A percentile compares a stretch with the other conserved stretches of the same genome.
phyloP scores from a whole-genome alignment of 2,329 filamentous ascomycete species.

The Ceratocystiopsis minuta region DNA sequence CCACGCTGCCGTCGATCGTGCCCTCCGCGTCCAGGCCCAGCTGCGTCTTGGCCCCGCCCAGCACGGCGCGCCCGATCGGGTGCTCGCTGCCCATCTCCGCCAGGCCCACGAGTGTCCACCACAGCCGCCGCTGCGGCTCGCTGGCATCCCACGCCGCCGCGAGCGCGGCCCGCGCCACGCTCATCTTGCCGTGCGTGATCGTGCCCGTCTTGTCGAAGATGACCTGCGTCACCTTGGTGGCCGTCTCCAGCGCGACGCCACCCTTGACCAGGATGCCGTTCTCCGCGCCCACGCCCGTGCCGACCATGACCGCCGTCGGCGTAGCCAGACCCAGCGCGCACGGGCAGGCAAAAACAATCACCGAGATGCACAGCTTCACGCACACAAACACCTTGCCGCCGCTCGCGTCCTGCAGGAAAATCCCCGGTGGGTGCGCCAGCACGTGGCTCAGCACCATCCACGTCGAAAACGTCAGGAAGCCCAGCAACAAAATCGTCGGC shows the following conservation, averaged over 20 bases:
- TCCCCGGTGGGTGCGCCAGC: slow-evolving; percentile 64
- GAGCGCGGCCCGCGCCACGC: slow-evolving; percentile 55
- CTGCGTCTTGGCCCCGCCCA: slow-evolving; percentile 55
- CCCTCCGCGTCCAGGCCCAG: slow-evolving; percentile 55
- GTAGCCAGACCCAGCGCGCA: slow-evolving; percentile 93
- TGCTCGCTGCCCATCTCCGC: slow-evolving; percentile 93
- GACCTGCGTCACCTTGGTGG: slow-evolving; percentile 76
- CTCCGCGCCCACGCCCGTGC: slow-evolving; percentile 89
- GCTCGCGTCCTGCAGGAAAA: slow-evolving; percentile 63
- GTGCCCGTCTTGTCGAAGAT: slow-evolving; percentile 95
- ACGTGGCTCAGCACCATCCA: slow-evolving; percentile 95
- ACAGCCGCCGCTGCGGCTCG: slow-evolving; percentile 53
- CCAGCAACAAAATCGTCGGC: slow-evolving; percentile 70
- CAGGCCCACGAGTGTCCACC: slow-evolving; percentile 95
- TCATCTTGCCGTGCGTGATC: slow-evolving; percentile 90
- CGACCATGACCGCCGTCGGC: slow-evolving; percentile 96
- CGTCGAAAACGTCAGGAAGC: slow-evolving; percentile 63
- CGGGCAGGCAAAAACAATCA: slow-evolving; percentile 95
- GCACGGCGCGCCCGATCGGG: slow-evolving; percentile 79
- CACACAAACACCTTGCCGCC: slow-evolving; percentile 94
- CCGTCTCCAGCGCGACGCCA: slow-evolving; percentile 73
- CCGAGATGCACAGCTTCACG: slow-evolving; percentile 90
- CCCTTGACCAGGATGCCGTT: slow-evolving; percentile 97
- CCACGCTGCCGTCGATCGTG: slow-evolving; percentile 64
- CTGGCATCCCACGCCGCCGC: slow-evolving; percentile 50